Conservation (phyloP, 2,329 filamentous ascomycete species). For the Claviceps spartinae region DNA sequence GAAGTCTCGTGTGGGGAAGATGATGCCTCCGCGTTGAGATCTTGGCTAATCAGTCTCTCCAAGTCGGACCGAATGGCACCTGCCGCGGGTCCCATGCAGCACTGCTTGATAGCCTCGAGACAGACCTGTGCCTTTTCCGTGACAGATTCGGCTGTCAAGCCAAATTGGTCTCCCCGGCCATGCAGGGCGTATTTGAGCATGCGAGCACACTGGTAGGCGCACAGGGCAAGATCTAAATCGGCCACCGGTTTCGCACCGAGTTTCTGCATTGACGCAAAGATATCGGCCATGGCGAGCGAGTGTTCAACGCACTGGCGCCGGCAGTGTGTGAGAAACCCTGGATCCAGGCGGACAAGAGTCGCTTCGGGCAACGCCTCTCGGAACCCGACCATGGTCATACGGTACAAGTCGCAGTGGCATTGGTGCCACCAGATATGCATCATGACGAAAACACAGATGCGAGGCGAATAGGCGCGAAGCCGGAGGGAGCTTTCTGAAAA, state of each 20-base stretch:
- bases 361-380: slow-evolving; percentile 35
- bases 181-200: slow-evolving; percentile 39
- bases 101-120: slow-evolving; percentile 35
- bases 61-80: slow-evolving; percentile 33
- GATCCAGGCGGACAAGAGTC: slow-evolving; percentile 31
- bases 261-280: slow-evolving; percentile 37
- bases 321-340: slow-evolving; percentile 34
- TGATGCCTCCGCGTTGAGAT: slow-evolving; percentile 18
- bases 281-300: slow-evolving; percentile 40
- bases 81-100: slow-evolving; percentile 37
- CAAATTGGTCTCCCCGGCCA: slow-evolving; percentile 27
- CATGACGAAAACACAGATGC: slow-evolving; percentile 45
- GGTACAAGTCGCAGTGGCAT: slow-evolving; percentile 43
- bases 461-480: slow-evolving; percentile 41
- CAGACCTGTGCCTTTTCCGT: slow-evolving; percentile 37
- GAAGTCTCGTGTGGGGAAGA: slow-evolving; percentile 8
- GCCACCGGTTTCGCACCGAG: slow-evolving; percentile 38
- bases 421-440: slow-evolving; percentile 47
- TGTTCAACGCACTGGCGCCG: slow-evolving; percentile 40
- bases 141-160: slow-evolving; percentile 31
- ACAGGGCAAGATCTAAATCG: slow-evolving; percentile 41
- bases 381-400: slow-evolving; percentile 36
- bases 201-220: slow-evolving; percentile 40
- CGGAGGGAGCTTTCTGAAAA: slow-evolving; percentile 44
- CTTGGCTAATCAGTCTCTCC: slow-evolving; percentile 35